Evolutionary conservation across 805 yeast genomes (phyloP), one percentile per base, ranked within the genome.

Genomic region (Wickerhamiella slavikovae): DNA sequence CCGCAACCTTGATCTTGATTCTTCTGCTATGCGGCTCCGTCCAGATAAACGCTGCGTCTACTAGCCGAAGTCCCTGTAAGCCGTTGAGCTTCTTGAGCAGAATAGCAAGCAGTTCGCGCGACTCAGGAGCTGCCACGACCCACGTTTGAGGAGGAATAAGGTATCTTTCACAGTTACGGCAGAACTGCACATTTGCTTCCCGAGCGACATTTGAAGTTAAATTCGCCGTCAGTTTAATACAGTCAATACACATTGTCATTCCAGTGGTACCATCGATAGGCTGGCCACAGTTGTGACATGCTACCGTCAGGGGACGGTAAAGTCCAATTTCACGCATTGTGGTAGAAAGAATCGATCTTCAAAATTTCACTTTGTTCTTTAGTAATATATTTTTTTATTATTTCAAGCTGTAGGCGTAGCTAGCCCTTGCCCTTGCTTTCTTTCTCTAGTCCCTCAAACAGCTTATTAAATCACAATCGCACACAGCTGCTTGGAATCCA

Each of bases 21-120:
- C 99, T 73, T 54, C 98, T 68, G 17, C 95, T 82, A 53, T 89
- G 99, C 3, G 99, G 98, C 57, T 89, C 99, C 1, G 99, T 89
- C 99, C 99, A 89, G 37, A 82, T 71, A 46, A 83, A 83, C 2
- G 80, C 66, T 3, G 95, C 96, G 57, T 83, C 95, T 23, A 82
- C 74, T 32, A 83, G 59, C 42, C 94, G 60, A 26, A 83, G 89
- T 47, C 80, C 83, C 38, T 67, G 71, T 41, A 89, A 61, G 33
- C 96, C 96, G 43, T 76, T 79, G 45, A 89, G 61, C 49, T 85
- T 68, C 54, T 85, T 71, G 38, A 89, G 59, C 58, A 95, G 78
- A 25, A 89, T 58, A 1, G 98, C 96, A 37, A 89, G 59, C 30
- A 89, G 60, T 52, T 89, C 96, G 52, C 98, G 64, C 15, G 92